Percentiles rank a stretch among this genome's conserved stretches.
Conservation (phyloP, 805 yeast species). For the Candida nitratophila region DNA sequence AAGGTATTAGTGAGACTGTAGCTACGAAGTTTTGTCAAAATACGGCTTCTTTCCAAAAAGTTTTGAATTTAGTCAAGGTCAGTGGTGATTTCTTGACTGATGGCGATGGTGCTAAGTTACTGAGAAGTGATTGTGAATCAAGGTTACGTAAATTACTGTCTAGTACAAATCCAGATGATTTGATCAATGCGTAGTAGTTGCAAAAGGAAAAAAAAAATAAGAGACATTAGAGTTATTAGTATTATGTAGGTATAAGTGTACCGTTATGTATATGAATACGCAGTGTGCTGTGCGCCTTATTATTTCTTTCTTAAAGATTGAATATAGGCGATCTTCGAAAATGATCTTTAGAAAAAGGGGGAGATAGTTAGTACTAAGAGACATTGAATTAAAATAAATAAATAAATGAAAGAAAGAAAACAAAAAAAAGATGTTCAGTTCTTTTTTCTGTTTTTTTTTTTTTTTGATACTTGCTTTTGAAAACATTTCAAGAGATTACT, state of each 20-base stretch:
- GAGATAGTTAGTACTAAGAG: background rate
- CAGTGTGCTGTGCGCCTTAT: too few species aligned
- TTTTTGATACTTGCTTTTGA: too few species aligned
- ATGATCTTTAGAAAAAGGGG: constrained; percentile 19
- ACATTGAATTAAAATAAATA: background rate
- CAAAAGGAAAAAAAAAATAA: background rate
- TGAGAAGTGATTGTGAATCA: constrained; percentile 42
- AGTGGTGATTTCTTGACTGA: background rate
- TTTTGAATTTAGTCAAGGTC: too few species aligned
- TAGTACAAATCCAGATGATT: constrained; percentile 43
- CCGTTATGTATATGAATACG: too few species aligned
- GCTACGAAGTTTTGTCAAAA: constrained; percentile 32
- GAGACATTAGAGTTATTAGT: too few species aligned
- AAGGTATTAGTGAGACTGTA: constrained; percentile 46
- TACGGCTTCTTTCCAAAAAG: background rate
- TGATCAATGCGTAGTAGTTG: constrained; percentile 15
- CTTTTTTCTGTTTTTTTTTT: too few species aligned
- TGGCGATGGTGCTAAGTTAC: constrained; percentile 3
- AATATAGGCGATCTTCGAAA: constrained; percentile 27
- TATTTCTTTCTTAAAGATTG: constrained; percentile 15
- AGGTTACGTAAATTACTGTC: constrained; percentile 42
- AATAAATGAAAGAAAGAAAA: background rate
- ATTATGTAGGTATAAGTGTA: too few species aligned
- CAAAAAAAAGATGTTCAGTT: too few species aligned
- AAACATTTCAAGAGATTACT: constrained; percentile 20